Base-by-base conservation (phyloP, 2,329 filamentous ascomycete genomes). In the Escovopsis weberi region DNA sequence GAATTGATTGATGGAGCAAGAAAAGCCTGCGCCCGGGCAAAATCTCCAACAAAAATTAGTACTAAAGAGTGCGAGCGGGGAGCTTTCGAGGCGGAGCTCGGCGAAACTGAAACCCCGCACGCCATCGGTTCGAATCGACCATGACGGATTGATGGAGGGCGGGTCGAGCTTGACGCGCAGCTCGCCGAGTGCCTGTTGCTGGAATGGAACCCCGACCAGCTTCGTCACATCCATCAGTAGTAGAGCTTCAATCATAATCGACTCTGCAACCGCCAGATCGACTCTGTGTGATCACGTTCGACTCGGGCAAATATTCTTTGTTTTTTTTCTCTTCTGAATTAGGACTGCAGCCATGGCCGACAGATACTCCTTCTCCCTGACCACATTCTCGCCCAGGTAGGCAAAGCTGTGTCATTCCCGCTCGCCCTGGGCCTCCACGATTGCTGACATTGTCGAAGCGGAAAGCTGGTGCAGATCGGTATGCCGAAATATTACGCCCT, bases 381-480 rank as follows among this genome's bases (percentile, higher is more conserved):
- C 91, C 51, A 98, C 91, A 51, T 98, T 98, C 81, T 96, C 91
- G 59, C 91, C 91, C 64, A 98, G 89, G 91, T 59, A 44, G 45
- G 48, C 41, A 51, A 36, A 15, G 28, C 39, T 37, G 43, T 37
- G 35, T 37, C 35, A 39, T 30, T 43, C 44, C 38, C 43, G 12
- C 33, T 34, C 41, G 48, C 19, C 19, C 46, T 42, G 48, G 45
- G 23, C 26, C 45, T 43, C 48, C 44, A 43, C 44, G 47, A 46
- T 52, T 52, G 52, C 47, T 51, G 51, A 56, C 57, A 63, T 69
- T 75, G 65, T 78, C 43, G 49, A 47, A 96, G 91, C 66, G 91
- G 91, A 64, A 98, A 98, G 74, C 82, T 98, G 70, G 89, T 96
- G 53, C 91, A 98, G 70, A 96, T 98, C 68, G 89, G 89, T 65